Evolutionary conservation across 2,329 filamentous ascomycete species (phyloP), one percentile per base, ranked within the genome.

Genomic region (Diaporthe sp.): DNA sequence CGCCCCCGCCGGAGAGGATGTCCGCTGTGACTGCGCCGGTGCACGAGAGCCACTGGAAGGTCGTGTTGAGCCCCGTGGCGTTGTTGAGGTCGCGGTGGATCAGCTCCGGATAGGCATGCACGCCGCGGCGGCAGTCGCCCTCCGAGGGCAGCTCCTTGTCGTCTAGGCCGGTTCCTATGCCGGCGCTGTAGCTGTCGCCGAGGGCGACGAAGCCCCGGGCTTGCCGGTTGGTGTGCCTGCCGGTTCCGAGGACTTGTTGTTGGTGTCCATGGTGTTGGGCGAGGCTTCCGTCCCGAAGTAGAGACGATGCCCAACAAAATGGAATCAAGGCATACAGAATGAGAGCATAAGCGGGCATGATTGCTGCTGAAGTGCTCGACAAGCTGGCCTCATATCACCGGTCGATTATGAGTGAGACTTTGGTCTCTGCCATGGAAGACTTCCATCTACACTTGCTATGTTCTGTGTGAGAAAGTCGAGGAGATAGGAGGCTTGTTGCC

Each of bases 131-230:
- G 78, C 86, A 88, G 58, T 83, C 81, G 61, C 86, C 81, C 31
- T 76, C 75, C 12, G 62, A 15, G 31, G 61, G 42, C 17, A 76
- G 62, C 74, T 87, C 85, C 19, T 81, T 80, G 53, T 82, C 84
- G 55, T 86, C 83, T 58, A 85, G 72, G 58, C 83, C 83, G 4
- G 87, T 88, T 72, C 87, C 87, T 74, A 88, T 88, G 44, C 87
- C 87, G 4, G 87, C 86, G 65, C 85, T 86, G 78, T 88, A 88
- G 8, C 86, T 88, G 77, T 88, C 86, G 10, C 86, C 86, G 17
- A 88, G 80, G 13, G 86, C 84, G 74, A 83, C 82, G 78, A 87
- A 87, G 70, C 85, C 84, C 9, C 78, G 55, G 42, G 75, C 55
- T 22, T 58, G 74, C 13, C 55, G 55, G 61, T 57, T 62, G 25